Evolutionary conservation across 164 flowering plant genomes (phyloP), one percentile per base, ranked within the genome.

Genomic region (Sextonia rubra): DNA sequence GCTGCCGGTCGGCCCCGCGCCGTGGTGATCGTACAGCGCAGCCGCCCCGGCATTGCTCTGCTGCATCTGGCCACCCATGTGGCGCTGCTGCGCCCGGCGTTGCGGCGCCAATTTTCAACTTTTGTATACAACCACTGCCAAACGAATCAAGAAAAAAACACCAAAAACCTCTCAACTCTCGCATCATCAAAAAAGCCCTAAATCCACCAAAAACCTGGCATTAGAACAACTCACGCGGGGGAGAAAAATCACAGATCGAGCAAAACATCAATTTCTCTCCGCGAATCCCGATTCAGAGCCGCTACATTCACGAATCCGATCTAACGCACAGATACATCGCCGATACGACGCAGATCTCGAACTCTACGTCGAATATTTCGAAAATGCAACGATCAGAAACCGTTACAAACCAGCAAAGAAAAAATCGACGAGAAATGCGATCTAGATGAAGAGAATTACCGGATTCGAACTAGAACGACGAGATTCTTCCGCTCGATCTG

Each of bases 31-130:
- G 58, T 52, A 52, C 76, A 93, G 85, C 76, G 97, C 82, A 29
- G 94, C 90, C 58, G 97, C 93, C 8, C 78, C 81, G 69, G 90
- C 88, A 76, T 88, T 90, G 88, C 85, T 86, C 88, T 95, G 99
- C 84, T 91, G 98, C 94, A 91, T 90, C 90, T 95, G 96, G 85
- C 93, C 98, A 80, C 96, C 97, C 91, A 87, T 85, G 88, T 83
- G 97, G 93, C 97, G 94, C 95, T 61, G 74, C 37, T 88, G 91
- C 27, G 87, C 83, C 60, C 97, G 86, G 75, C 92, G 87, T 85
- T 94, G 95, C 2, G 98, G 97, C 86, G 97, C 97, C 98, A 92
- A 91, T 80, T 91, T 92, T 84, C 80, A 83, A 76, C 80, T 86
- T 81, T 84, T 82, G 67, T 66, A 69, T 30, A 67, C 56, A 77